Evolutionary conservation across 1,284 basidiomycete species (phyloP).

Genomic region (Naganishia sp.): DNA sequence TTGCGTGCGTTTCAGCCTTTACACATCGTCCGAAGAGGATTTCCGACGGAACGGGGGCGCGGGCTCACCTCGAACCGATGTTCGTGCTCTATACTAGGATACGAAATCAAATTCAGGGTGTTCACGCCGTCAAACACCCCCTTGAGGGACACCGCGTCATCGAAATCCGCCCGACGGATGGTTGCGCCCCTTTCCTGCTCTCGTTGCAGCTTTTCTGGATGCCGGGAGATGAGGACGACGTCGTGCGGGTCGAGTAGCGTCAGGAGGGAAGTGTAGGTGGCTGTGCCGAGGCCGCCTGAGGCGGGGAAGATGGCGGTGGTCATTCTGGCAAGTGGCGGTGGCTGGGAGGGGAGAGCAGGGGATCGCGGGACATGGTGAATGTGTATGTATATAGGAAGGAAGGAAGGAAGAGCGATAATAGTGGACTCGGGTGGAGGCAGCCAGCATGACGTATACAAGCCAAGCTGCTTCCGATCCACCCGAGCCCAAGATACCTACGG

Average conservation of each 20-base stretch:
- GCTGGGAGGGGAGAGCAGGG: not conserved
- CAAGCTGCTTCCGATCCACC: too few relatives aligned
- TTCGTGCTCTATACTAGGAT: constrained; percentile 34
- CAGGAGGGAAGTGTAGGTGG: constrained; percentile 23
- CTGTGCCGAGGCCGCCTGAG: constrained; percentile 28
- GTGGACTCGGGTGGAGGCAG: too few relatives aligned
- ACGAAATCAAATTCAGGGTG: constrained; percentile 36
- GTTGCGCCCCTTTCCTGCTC: constrained; percentile 17
- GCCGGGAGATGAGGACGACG: constrained; percentile 25
- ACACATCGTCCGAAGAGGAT: not conserved
- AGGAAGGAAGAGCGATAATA: too few relatives aligned
- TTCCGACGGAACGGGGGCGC: not conserved
- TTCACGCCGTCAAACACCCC: constrained; percentile 33
- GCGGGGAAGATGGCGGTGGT: constrained; percentile 33
- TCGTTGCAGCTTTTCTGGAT: constrained; percentile 24
- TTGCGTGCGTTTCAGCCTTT: not conserved
- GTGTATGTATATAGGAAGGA: not conserved
- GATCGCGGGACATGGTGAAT: not conserved
- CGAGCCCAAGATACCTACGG: too few relatives aligned
- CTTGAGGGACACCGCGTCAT: constrained; percentile 22
- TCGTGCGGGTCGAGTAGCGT: constrained; percentile 6
- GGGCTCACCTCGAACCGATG: constrained; percentile 31
- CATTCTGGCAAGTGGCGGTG: constrained; percentile 1
- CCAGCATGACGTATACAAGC: too few relatives aligned
- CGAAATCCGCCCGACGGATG: constrained; percentile 32